Base-by-base conservation (phyloP, 345 rosid genomes). In the Erucastrum elatum region DNA sequence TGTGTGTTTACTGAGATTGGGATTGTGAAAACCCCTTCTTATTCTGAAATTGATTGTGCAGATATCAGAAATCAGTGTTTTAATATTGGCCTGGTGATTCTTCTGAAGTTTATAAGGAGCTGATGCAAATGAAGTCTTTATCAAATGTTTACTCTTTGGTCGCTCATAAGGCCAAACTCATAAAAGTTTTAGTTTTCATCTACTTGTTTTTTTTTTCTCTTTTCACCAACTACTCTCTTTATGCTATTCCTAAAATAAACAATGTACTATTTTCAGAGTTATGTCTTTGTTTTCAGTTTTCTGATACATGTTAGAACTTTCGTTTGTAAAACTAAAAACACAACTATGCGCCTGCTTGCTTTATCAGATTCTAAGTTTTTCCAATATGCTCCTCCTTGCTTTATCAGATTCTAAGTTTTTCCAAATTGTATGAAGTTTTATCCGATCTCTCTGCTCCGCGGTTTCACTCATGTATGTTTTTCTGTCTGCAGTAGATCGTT, bases 31-130 rank as follows among this genome's bases (percentile, higher is more conserved):
- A 72, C 75, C 12, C 65, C 80, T 71, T 88, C 79, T 83, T 78
- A 83, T 88, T 79, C 56, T 75, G 77, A 80, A 71, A 80, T 81
- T 90, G 81, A 80, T 79, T 92, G 87, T 92, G 98, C 98, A 92
- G 97, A 94, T 91, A 79, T 83, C 82, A 68, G 82, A 91, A 87
- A 83, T 85, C 91, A 89, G 82, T 89, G 82, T 87, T 94, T 90
- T 87, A 82, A 75, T 86, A 84, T 86, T 88, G 92, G 87, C 87
- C 82, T 87, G 94, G 87, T 87, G 97, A 87, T 85, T 87, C 88
- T 88, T 91, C 93, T 84, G 90, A 92, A 86, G 93, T 90, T 90
- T 85, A 83, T 71, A 80, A 76, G 94, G 94, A 81, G 89, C 91
- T 84, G 87, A 72, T 88, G 92, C 94, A 88, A 93, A 88, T 79